Conservation (phyloP, 2,329 filamentous ascomycete genomes). For the Nemania abortiva region DNA sequence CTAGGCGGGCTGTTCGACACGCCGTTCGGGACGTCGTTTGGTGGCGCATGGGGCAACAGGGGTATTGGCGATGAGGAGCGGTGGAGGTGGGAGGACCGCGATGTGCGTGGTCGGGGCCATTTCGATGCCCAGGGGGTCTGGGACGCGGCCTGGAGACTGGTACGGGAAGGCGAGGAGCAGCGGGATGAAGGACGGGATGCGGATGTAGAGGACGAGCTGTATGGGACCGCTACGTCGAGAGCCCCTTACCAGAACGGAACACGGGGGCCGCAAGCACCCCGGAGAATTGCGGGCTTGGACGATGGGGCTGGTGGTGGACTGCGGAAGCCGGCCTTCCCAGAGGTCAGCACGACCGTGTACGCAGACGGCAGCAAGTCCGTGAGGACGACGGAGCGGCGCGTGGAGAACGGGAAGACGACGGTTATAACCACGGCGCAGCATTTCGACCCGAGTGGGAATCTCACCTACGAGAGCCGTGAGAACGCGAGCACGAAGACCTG, state of each 20-base stretch:
- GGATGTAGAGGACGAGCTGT: conserved; percentile 21
- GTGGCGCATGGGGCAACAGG: neutral
- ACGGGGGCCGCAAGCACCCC: neutral
- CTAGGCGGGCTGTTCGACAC: no score
- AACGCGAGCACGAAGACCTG: conserved; percentile 37
- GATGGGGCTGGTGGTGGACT: neutral
- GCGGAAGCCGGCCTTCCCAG: neutral
- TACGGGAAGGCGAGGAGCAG: neutral
- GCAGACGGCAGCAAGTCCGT: conserved; percentile 45
- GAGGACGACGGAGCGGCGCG: conserved; percentile 34
- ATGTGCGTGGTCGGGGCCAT: neutral
- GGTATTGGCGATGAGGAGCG: neutral
- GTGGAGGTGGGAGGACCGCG: neutral
- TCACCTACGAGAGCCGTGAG: conserved; percentile 34
- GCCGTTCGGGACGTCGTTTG: neutral
- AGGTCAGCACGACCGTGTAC: conserved; percentile 27
- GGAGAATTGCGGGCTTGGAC: neutral
- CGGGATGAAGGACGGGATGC: neutral
- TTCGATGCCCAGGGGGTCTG: conserved; percentile 18
- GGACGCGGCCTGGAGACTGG: conserved; percentile 9
- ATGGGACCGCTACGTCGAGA: neutral
- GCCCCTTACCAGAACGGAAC: no score
- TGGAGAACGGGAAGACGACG: conserved; percentile 30
- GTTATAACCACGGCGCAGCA: conserved; percentile 36
- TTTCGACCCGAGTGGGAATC: conserved; percentile 44